Percentiles rank a stretch among this genome's conserved stretches.
phyloP scores from a whole-genome alignment of 2,329 filamentous ascomycete species.

The Mycosphaerella sp. region DNA sequence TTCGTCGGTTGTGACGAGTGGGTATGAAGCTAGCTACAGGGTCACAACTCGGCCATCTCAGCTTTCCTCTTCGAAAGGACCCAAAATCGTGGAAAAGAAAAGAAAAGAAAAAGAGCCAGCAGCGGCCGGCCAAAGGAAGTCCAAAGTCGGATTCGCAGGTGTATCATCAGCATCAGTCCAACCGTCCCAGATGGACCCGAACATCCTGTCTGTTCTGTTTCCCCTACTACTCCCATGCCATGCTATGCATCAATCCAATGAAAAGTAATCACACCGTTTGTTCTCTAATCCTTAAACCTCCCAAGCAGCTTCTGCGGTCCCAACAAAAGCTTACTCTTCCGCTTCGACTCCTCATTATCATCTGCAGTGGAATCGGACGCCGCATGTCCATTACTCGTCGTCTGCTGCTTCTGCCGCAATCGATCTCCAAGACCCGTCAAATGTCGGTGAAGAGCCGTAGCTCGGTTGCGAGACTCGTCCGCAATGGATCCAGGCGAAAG shows the following conservation, averaged over 20 bases:
- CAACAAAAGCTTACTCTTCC: constrained; percentile 38
- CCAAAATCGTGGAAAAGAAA: too few species aligned
- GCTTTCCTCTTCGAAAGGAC: too few species aligned
- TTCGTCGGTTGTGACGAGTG: too few species aligned
- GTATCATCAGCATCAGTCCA: too few species aligned
- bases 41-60: too few species aligned
- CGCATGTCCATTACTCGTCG: background rate
- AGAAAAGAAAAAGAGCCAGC: too few species aligned
- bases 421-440: constrained; percentile 30
- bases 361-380: constrained; percentile 10
- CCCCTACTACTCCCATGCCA: background rate
- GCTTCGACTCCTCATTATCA: constrained; percentile 32
- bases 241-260: constrained; percentile 2
- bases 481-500: background rate
- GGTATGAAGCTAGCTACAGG: too few species aligned
- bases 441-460: constrained; percentile 26
- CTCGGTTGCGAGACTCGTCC: constrained; percentile 19
- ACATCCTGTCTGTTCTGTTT: too few species aligned
- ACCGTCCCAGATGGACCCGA: too few species aligned
- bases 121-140: too few species aligned
- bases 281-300: constrained; percentile 30
- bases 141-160: too few species aligned
- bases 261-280: background rate
- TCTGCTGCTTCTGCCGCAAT: constrained; percentile 19
- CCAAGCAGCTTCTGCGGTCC: constrained; percentile 40